Base-by-base conservation (phyloP, 805 yeast species). In the Kuraishia piskuri region DNA sequence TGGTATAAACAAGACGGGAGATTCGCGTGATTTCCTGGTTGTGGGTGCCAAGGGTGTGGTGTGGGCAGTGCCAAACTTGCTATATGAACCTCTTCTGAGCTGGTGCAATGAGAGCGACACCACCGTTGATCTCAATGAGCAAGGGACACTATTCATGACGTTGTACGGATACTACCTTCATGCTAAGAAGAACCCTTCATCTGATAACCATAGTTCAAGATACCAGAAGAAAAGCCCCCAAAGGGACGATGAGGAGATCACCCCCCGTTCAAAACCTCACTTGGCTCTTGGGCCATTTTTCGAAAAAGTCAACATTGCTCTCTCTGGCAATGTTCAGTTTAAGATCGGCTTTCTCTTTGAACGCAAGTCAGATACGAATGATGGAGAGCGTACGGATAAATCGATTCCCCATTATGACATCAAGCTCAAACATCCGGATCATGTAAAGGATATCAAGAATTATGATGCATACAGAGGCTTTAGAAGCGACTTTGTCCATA, bases 401-500 rank as follows among this genome's bases (percentile, higher is more conserved):
- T 78, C 80, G 53, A 70, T 62, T 24, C 86, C 88, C 0, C 94
- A 87, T 65, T 82, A 80, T 61, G 77, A 82, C 2, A 72, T 86
- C 10, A 63, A 76, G 6, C 62, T 86, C 46, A 74, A 70, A 55
- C 82, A 87, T 59, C 91, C 91, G 0, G 65, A 68, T 19, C 73
- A 68, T 48, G 72, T 82, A 23, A 64, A 72, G 2, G 81, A 82
- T 26, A 60, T 65, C 19, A 68, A 65, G 0, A 61, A 62, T 2
- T 90, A 90, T 69, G 98, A 92, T 68, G 88, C 97, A 0, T 92
- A 85, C 64, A 69, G 67, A 12, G 90, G 86, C 0, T 94, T 83
- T 72, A 72, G 98, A 63, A 86, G 96, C 57, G 84, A 90, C 53
- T 91, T 81, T 63, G 74, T 92, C 10, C 96, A 90, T 63, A 64